These are phyloP conservation scores for Eucalyptus erythrocorys DNA, from an alignment of 345 rosid species.

Conservation along the genomic window DNA sequence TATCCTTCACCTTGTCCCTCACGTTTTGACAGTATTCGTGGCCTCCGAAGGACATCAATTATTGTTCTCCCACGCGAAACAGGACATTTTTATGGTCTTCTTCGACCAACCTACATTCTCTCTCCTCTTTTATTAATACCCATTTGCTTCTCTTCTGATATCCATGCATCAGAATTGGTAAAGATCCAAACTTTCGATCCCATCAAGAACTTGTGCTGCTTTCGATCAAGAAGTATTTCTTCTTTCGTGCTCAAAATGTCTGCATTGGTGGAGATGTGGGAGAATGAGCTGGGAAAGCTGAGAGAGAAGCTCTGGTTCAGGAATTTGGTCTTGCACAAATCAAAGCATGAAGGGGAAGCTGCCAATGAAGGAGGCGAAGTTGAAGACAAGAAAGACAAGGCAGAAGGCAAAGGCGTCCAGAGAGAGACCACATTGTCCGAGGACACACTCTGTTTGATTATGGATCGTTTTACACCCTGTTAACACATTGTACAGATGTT, in stretches of 20 bases:
- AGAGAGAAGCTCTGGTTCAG: background rate
- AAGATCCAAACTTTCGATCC: background rate
- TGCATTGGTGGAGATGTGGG: slow-evolving; percentile 33
- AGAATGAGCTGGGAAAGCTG: background rate
- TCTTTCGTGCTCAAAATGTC: slow-evolving; percentile 8
- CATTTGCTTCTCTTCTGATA: background rate
- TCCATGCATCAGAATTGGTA: background rate
- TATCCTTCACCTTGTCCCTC: background rate
- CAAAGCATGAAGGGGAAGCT: background rate
- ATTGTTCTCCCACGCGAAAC: background rate
- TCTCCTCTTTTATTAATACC: background rate
- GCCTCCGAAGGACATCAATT: background rate
- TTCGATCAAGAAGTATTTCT: background rate
- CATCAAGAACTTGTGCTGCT: background rate
- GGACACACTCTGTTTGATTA: background rate
- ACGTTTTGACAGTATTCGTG: background rate
- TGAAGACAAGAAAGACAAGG: background rate
- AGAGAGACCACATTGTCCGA: background rate
- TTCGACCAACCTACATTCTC: background rate
- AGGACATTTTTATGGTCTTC: background rate
- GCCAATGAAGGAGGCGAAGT: background rate
- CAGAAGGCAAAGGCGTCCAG: background rate
- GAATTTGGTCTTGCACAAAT: background rate
- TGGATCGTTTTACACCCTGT: background rate
- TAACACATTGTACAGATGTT: background rate